Evolutionary conservation across 228 moss, liverwort and hornwort species (phyloP), one percentile per base, ranked within the genome.

Genomic region (Sphagnum magellanicum): DNA sequence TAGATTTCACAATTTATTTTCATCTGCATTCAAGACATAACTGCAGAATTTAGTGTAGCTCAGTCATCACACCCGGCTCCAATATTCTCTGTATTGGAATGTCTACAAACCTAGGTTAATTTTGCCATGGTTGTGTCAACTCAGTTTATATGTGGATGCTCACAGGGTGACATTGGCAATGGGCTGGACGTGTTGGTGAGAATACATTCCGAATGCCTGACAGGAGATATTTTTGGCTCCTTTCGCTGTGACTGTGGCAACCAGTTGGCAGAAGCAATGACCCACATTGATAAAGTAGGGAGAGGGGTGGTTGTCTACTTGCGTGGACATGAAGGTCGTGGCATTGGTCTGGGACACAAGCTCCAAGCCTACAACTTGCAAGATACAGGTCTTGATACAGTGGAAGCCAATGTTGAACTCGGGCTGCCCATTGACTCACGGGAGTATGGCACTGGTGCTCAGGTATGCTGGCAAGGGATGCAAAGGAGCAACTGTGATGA

Each of bases 201-300:
- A 77, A 83, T 98, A 68, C 97, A 98, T 74, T 98, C 93, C 5
- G 97, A 98, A 70, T 98, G 97, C 68, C 72, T 98, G 74, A 98
- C 97, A 15, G 97, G 97, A 63, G 97, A 93, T 53, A 93, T 92
- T 13, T 93, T 98, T 84, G 90, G 93, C 48, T 98, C 97, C 17
- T 88, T 84, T 51, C 88, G 97, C 48, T 98, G 97, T 77, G 97
- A 98, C 83, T 98, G 93, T 64, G 97, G 97, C 16, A 98, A 91
- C 69, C 97, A 98, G 66, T 69, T 98, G 70, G 81, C 80, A 7
- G 85, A 93, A 63, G 91, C 97, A 10, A 73, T 93, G 76, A 73
- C 79, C 32, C 89, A 88, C 5, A 98, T 98, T 6, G 88, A 93
- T 71, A 75, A 83, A 50, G 85, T 85, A 74, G 93, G 91, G 8